A percentile compares a stretch with the other conserved stretches of the same genome.
Evolutionary conservation across 2,329 filamentous ascomycete species (phyloP).

Genomic region (Sporothrix curviconia): DNA sequence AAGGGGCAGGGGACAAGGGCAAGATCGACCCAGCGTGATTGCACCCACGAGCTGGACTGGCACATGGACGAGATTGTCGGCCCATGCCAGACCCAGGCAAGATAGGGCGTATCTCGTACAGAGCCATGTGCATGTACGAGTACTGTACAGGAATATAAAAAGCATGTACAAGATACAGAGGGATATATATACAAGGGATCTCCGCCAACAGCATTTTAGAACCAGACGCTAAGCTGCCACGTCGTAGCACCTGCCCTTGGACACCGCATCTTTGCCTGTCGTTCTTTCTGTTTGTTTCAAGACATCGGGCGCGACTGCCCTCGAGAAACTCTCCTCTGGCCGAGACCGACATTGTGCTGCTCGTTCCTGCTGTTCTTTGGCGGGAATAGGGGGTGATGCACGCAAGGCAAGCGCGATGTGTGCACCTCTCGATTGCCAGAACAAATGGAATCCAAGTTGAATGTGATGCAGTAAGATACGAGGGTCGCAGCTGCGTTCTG

Average conservation of each 20-base stretch:
- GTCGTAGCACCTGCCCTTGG: too few relatives aligned
- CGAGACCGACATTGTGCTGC: not conserved
- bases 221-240: not conserved
- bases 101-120: not conserved
- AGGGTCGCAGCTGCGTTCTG: not conserved
- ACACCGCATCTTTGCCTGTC: not conserved
- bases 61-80: not conserved
- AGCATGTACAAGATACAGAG: not conserved
- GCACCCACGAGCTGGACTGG: not conserved
- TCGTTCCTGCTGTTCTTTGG: not conserved
- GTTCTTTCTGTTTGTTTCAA: not conserved
- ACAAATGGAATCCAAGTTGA: not conserved
- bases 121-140: not conserved
- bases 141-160: not conserved
- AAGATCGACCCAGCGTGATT: not conserved
- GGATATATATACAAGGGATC: not conserved
- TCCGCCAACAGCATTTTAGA: not conserved
- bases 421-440: too few relatives aligned
- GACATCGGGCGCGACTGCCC: not conserved
- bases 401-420: too few relatives aligned
- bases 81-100: not conserved
- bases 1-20: not conserved
- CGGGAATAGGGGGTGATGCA: not conserved
- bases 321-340: not conserved
- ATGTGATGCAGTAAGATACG: too few relatives aligned